Evolutionary conservation across 306 rosid species (phyloP).

Genomic region (Mimosa bimucronata): DNA sequence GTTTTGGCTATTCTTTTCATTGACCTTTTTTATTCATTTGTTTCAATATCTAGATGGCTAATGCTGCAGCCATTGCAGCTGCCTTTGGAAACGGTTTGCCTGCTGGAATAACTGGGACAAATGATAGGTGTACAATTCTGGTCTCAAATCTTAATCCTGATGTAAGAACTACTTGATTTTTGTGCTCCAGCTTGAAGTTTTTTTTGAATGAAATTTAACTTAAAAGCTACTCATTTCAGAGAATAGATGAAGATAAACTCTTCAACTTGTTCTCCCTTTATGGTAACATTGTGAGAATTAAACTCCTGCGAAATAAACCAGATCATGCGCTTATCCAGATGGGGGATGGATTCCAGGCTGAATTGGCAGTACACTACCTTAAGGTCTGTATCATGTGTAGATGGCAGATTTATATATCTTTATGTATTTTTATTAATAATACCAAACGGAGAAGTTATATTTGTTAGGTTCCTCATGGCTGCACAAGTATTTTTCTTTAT

Average conservation of each 20-base stretch:
- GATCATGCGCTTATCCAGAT: constrained; percentile 97
- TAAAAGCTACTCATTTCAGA: constrained; percentile 60
- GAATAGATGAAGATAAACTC: constrained; percentile 91
- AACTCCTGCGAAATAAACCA: constrained; percentile 92
- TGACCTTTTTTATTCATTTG: constrained; percentile 13
- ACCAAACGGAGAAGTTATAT: neutral
- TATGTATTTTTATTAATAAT: constrained; percentile 7
- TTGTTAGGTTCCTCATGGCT: neutral
- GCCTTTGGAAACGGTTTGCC: constrained; percentile 96
- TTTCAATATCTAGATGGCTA: constrained; percentile 66
- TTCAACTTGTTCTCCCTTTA: constrained; percentile 95
- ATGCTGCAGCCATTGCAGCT: constrained; percentile 88
- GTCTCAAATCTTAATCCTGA: constrained; percentile 90
- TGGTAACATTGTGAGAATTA: constrained; percentile 92
- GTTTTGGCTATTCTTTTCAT: neutral
- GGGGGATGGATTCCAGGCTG: constrained; percentile 99
- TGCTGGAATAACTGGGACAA: constrained; percentile 93
- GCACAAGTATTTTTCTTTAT: neutral
- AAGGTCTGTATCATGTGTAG: constrained; percentile 64
- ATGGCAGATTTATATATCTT: constrained; percentile 19
- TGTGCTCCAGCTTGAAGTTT: neutral
- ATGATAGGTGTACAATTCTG: constrained; percentile 92
- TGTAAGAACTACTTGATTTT: constrained; percentile 52
- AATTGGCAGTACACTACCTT: constrained; percentile 90
- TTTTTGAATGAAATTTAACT: neutral